Conservation (phyloP, 106 monocot species). For the Iris macrosiphon region DNA sequence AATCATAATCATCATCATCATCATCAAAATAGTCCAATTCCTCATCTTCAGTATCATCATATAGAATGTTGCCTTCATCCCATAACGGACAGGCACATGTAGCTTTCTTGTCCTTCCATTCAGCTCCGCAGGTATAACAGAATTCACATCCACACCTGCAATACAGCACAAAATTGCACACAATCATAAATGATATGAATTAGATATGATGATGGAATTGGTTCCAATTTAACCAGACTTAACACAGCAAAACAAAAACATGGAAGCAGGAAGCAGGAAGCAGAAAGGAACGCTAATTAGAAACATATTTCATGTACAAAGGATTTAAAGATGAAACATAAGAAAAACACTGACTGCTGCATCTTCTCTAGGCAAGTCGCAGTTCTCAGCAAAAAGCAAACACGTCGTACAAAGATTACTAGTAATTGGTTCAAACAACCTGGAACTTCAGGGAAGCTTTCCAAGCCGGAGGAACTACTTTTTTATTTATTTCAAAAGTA, state of each 20-base stretch:
- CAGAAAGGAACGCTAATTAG: not conserved
- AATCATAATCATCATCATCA: conserved; percentile 19
- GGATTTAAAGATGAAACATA: not conserved
- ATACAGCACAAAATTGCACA: not conserved
- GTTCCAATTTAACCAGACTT: not conserved
- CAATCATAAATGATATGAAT: not conserved
- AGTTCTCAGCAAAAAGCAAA: too few species aligned
- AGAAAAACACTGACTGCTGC: too few species aligned
- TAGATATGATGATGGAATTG: not conserved
- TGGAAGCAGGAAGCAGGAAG: not conserved
- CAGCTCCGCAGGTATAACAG: conserved; percentile 84
- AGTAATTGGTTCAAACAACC: too few species aligned
- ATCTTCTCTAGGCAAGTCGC: too few species aligned
- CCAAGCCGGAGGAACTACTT: too few species aligned
- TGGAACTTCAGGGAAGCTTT: too few species aligned
- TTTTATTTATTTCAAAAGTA: too few species aligned
- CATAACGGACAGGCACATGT: conserved; percentile 72
- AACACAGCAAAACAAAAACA: not conserved
- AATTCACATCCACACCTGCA: conserved; percentile 91
- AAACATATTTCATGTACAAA: not conserved
- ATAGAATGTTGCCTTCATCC: conserved; percentile 36
- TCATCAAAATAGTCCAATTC: conserved; percentile 12
- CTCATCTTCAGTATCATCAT: conserved; percentile 11
- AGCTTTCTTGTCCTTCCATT: conserved; percentile 75
- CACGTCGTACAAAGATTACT: too few species aligned